Percentiles rank a stretch among this genome's conserved stretches.
Evolutionary conservation across 2,329 filamentous ascomycete species (phyloP).

Genomic region (Cylindrodendrum hubeiense): DNA sequence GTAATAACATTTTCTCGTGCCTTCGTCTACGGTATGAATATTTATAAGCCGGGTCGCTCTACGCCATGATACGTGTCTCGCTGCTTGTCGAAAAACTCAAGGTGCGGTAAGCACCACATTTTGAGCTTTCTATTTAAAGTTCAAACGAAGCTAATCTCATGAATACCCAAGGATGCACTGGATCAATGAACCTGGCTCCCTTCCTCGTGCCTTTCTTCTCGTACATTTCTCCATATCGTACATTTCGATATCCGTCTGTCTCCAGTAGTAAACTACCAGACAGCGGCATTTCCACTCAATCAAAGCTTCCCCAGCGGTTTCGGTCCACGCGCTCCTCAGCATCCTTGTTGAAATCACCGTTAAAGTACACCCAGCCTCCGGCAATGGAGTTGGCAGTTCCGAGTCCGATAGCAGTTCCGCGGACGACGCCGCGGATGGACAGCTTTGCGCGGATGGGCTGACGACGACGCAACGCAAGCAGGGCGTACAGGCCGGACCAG

Average conservation of each 20-base stretch:
- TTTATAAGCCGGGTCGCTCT: neutral
- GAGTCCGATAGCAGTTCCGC: constrained; percentile 63
- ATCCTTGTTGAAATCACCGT: constrained; percentile 63
- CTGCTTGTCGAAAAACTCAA: neutral
- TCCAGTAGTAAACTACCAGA: neutral
- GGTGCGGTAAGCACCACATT: neutral
- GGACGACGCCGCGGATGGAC: constrained; percentile 62
- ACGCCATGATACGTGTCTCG: neutral
- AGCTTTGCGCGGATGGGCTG: constrained; percentile 57
- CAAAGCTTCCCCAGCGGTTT: constrained; percentile 61
- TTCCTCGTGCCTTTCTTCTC: neutral
- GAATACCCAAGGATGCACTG: neutral
- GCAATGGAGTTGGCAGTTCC: constrained; percentile 62
- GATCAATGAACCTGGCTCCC: neutral
- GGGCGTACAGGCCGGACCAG: constrained; percentile 68
- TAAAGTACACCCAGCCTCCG: constrained; percentile 65
- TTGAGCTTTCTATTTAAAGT: neutral
- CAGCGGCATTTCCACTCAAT: constrained; percentile 12
- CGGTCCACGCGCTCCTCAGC: constrained; percentile 60
- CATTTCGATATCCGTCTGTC: neutral
- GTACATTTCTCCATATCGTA: constrained; percentile 2
- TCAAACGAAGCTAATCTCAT: neutral
- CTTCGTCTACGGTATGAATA: too few species aligned
- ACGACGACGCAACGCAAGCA: constrained; percentile 65
- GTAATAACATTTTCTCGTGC: neutral